phyloP scores from a whole-genome alignment of 371 early-diverging fungal genomes.

The Apophysomyces elegans region DNA sequence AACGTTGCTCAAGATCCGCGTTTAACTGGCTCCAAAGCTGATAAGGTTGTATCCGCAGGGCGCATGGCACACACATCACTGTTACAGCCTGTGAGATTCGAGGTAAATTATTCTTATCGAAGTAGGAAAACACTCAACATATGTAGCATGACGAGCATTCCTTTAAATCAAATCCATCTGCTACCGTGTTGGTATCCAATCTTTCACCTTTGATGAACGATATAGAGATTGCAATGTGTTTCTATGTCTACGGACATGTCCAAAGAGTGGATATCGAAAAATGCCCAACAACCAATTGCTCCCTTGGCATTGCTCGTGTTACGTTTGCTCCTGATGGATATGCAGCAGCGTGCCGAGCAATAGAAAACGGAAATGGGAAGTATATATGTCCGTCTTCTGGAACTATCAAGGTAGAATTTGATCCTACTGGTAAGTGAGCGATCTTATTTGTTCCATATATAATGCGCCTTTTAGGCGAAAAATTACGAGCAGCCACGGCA shows the following conservation, averaged over 20 bases:
- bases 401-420: slow-evolving; percentile 1
- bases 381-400: background rate
- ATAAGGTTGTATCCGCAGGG: background rate
- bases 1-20: slow-evolving; percentile 3
- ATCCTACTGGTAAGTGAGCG: background rate
- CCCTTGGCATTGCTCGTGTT: slow-evolving; percentile 4
- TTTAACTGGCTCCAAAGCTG: background rate
- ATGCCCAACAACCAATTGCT: slow-evolving; percentile 4
- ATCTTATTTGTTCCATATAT: background rate
- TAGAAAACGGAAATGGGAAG: background rate
- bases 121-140: background rate
- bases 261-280: slow-evolving; percentile 8
- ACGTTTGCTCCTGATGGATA: slow-evolving; percentile 8
- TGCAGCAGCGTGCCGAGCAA: slow-evolving; percentile 5
- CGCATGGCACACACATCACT: background rate
- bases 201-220: background rate
- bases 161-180: background rate
- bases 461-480: background rate
- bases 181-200: slow-evolving; percentile 1
- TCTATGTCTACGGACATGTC: slow-evolving; percentile 3
- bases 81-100: background rate
- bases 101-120: background rate
- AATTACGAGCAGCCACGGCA: slow-evolving; percentile 6
- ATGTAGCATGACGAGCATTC: slow-evolving; percentile 4
- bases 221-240: slow-evolving; percentile 2